phyloP scores from a whole-genome alignment of 2,329 filamentous ascomycete genomes.

The Neospermospora avenae region DNA sequence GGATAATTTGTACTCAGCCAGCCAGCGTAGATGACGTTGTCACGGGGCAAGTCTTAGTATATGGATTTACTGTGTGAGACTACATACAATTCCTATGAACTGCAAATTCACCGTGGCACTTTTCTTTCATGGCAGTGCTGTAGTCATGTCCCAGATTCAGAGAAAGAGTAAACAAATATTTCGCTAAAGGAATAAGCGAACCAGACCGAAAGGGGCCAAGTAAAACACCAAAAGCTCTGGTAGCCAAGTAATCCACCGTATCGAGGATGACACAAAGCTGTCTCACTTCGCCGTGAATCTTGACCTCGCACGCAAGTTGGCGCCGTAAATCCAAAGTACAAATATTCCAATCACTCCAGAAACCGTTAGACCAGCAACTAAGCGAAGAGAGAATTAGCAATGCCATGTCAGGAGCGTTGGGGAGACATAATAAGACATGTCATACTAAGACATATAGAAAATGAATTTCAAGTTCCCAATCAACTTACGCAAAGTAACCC shows the following conservation, averaged over 20 bases:
- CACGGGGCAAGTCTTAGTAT: too few relatives aligned
- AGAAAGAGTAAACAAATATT: background rate
- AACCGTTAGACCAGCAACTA: conserved; percentile 51
- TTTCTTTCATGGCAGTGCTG: too few relatives aligned
- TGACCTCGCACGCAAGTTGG: conserved; percentile 14
- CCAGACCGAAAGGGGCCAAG: background rate
- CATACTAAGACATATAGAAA: too few relatives aligned
- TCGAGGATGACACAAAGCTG: background rate
- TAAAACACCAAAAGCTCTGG: background rate
- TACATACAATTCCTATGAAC: too few relatives aligned
- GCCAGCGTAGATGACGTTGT: too few relatives aligned
- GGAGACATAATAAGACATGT: too few relatives aligned
- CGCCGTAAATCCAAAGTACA: conserved; percentile 17
- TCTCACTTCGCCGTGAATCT: conserved; percentile 16
- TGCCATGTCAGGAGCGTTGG: too few relatives aligned
- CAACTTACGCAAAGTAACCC: conserved; percentile 51
- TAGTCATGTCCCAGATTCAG: background rate
- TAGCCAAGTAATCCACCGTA: background rate
- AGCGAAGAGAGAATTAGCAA: too few relatives aligned
- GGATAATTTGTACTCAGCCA: too few relatives aligned
- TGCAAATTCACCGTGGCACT: too few relatives aligned
- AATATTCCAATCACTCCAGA: conserved; percentile 55
- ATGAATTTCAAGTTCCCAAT: too few relatives aligned
- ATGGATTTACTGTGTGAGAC: too few relatives aligned
- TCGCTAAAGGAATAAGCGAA: background rate